Base-by-base conservation (phyloP, 169 alveolate genomes). In the Plasmodium coatneyi region DNA sequence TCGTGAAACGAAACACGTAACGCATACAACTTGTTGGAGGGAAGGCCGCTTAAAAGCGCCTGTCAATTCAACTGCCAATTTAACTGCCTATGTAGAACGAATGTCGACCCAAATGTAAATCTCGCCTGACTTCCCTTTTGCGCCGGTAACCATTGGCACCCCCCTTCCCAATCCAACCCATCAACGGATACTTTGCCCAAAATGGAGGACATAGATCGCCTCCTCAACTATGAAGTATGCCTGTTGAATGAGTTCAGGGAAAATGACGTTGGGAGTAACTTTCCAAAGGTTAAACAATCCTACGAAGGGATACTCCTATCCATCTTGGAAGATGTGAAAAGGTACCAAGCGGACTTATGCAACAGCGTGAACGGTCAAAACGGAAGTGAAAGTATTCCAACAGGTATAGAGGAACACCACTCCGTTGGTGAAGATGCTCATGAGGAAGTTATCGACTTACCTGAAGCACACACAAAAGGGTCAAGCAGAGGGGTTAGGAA, bases 241-340 rank as follows among this genome's bases (percentile, higher is more conserved):
- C 60, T 74, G 19, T 28, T 86, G 43, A 39, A 86, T 54, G 71
- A 74, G 14, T 74, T 74, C 46, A 36, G 32, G 28, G 87, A 54
- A 52, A 25, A 86, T 32, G 87, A 74, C 12, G 52, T 83, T n/a
- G 84, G 39, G 9, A 72, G 9, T 10, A 86, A 86, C 39, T 12
- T 86, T 32, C 25, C 74, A n/a, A 28, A 28, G 2, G 71, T 86
- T 1, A 86, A 86, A 43, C 71, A 39, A 52, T 76, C 46, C 1
- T 86, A 86, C 41, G 80, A 76, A 76, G 25, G 22, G 1, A 86
- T 76, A 2, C 16, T 86, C 3, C 41, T 86, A 32, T 16, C n/a
- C 22, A 28, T 86, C 5, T 49, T 86, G n/a, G 80, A 86, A 16
- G 52, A 86, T 3, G 72, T 86, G 43, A 86, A 86, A 39, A 32